Conservation (phyloP, 2,329 filamentous ascomycete genomes). For the Albophoma yamanashiensis region DNA sequence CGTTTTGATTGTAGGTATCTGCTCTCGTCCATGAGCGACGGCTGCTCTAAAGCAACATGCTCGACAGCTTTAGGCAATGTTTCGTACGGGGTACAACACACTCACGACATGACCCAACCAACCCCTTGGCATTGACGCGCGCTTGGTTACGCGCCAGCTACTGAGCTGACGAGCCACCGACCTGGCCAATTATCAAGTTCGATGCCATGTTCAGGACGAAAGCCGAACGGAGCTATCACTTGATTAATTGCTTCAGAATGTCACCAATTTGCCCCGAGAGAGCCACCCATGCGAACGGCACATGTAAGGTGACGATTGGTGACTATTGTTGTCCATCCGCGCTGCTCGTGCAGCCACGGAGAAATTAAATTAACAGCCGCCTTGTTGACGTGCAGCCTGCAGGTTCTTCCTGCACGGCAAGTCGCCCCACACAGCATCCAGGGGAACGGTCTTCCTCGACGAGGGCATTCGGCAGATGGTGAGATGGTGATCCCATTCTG, state of each 20-base stretch:
- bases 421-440: neutral
- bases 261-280: neutral
- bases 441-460: no score
- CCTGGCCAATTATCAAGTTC: neutral
- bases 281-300: neutral
- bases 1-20: neutral
- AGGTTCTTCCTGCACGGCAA: neutral
- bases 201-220: neutral
- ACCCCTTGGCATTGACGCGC: neutral
- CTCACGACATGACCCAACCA: neutral
- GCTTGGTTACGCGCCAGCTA: neutral
- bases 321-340: neutral
- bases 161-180: neutral
- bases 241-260: no score
- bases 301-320: neutral
- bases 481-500: neutral
- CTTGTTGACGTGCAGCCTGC: neutral
- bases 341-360: neutral
- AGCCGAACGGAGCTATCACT: neutral
- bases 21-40: no score
- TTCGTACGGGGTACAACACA: neutral
- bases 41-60: neutral
- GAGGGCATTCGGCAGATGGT: neutral
- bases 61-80: neutral
- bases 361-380: neutral